Evolutionary conservation across 371 early-diverging fungal species (phyloP), one percentile per base, ranked within the genome.

Genomic region (Lichtheimia ornata): DNA sequence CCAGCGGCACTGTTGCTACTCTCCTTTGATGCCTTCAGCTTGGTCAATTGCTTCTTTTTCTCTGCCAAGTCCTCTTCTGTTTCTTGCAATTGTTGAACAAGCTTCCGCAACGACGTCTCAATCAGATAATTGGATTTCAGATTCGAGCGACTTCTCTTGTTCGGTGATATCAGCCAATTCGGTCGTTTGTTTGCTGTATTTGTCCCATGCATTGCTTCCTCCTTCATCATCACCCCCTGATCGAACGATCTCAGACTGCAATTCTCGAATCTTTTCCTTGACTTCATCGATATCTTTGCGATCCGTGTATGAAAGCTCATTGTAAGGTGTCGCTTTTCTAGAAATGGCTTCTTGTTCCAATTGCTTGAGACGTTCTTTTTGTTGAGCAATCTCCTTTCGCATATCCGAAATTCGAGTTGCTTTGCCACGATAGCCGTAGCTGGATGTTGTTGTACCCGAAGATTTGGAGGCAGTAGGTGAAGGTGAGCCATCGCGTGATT

Each of bases 381-480:
- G 76, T 44, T 81, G 84, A 12, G 70, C 71, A 6, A 88, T 79
- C 51, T 85, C 76, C 47, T 85, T 85, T n/a, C 82, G 74, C 12
- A 88, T 65, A 42, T 84, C 83, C 25, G 82, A 79, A 14, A 86
- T 69, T 54, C 81, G 70, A 0, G 77, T 83, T 18, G 74, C 66
- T 58, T 82, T 83, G 20, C 79, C 72, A 30, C 80, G 79, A 44
- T 79, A 75, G 5, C 73, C 74, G 27, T 79, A 79, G 28, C 72
- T 72, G 6, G 72, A 67, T 4, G 62, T 61, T 4, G 62, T 62
- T 22, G 64, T 30, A 30, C 55, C 61, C 13, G 58, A 40, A 12
- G 65, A 58, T 17, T 54, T 70, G 18, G 66, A 59, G n/a, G 67
- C 58, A 17, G 79, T 51, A 15, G 69, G 55, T 28, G 59, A 65